Evolutionary conservation across 495 filamentous ascomycete species (phyloP).

Genomic region (Mycothermus thermophilus): DNA sequence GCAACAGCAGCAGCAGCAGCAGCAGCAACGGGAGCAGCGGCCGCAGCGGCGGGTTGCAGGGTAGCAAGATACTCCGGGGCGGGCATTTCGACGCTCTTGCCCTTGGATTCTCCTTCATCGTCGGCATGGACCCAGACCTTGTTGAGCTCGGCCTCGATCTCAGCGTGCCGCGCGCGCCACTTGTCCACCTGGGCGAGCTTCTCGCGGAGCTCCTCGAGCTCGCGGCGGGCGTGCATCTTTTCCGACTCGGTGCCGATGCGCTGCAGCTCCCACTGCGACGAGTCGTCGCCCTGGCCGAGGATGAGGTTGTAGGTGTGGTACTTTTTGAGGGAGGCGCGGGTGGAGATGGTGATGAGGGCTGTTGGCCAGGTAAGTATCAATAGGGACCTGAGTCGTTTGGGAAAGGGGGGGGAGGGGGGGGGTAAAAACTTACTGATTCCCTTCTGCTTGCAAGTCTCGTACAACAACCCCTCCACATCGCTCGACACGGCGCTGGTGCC

Average conservation of each 20-base stretch:
- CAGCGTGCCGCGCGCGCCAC: constrained; percentile 64
- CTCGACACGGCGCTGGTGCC: constrained; percentile 85
- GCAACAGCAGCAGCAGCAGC: too few species aligned
- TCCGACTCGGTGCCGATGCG: constrained; percentile 85
- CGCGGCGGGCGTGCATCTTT: constrained; percentile 78
- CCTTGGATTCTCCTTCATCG: constrained; percentile 18
- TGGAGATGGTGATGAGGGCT: constrained; percentile 86
- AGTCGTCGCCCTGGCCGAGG: constrained; percentile 55
- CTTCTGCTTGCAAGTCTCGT: constrained; percentile 79
- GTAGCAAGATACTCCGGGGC: too few species aligned
- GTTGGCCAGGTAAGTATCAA: not conserved
- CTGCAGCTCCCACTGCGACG: constrained; percentile 71
- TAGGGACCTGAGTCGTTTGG: not conserved
- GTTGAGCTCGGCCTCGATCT: constrained; percentile 48
- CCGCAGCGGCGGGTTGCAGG: not conserved
- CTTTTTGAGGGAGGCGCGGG: constrained; percentile 81
- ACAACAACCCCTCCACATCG: constrained; percentile 89
- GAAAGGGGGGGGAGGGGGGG: not conserved
- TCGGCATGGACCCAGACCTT: constrained; percentile 42
- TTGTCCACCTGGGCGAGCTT: constrained; percentile 65
- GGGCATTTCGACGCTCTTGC: too few species aligned
- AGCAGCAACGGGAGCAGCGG: too few species aligned
- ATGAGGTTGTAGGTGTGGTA: constrained; percentile 86
- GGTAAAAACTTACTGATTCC: constrained; percentile 79
- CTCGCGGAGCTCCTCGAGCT: constrained; percentile 71